Evolutionary conservation across 805 yeast species (phyloP).

Genomic region (Spathaspora gorwiae): DNA sequence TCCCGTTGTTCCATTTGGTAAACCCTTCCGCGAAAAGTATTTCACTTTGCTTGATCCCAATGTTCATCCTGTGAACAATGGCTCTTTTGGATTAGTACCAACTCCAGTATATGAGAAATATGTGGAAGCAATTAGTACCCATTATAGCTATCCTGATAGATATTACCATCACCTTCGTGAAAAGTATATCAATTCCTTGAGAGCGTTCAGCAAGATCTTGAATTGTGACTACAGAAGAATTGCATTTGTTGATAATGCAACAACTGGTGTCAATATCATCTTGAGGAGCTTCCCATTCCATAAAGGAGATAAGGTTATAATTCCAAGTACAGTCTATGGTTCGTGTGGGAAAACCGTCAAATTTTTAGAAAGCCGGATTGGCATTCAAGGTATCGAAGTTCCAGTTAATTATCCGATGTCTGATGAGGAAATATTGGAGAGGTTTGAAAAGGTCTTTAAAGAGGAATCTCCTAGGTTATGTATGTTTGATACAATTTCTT

Average conservation of each 20-base stretch:
- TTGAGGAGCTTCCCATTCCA: slow-evolving; percentile 50
- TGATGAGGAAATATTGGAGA: slow-evolving; percentile 27
- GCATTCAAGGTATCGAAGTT: slow-evolving; percentile 29
- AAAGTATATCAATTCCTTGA: slow-evolving; percentile 30
- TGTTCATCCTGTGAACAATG: slow-evolving; percentile 54
- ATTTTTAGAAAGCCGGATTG: slow-evolving; percentile 31
- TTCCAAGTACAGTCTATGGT: slow-evolving; percentile 48
- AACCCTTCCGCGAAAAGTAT: slow-evolving; percentile 41
- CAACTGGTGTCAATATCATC: slow-evolving; percentile 54
- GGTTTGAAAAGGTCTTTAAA: slow-evolving; percentile 19
- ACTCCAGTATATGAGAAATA: slow-evolving; percentile 39
- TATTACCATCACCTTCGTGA: slow-evolving; percentile 21
- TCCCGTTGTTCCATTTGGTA: slow-evolving; percentile 41
- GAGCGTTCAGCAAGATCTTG: slow-evolving; percentile 34
- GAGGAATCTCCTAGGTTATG: slow-evolving; percentile 32
- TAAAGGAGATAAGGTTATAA: slow-evolving; percentile 48
- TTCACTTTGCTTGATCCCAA: slow-evolving; percentile 40
- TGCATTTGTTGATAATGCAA: slow-evolving; percentile 57
- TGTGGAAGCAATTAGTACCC: slow-evolving; percentile 18
- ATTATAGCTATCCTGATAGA: slow-evolving; percentile 43
- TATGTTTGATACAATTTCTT: slow-evolving; percentile 54
- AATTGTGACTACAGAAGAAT: slow-evolving; percentile 44
- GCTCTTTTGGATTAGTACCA: slow-evolving; percentile 60
- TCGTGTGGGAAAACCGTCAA: slow-evolving; percentile 51
- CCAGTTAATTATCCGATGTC: slow-evolving; percentile 41